These are phyloP conservation scores for Pestalotiopsis sp. DNA, from an alignment of 2,329 filamentous ascomycete genomes.

Conservation along the genomic window DNA sequence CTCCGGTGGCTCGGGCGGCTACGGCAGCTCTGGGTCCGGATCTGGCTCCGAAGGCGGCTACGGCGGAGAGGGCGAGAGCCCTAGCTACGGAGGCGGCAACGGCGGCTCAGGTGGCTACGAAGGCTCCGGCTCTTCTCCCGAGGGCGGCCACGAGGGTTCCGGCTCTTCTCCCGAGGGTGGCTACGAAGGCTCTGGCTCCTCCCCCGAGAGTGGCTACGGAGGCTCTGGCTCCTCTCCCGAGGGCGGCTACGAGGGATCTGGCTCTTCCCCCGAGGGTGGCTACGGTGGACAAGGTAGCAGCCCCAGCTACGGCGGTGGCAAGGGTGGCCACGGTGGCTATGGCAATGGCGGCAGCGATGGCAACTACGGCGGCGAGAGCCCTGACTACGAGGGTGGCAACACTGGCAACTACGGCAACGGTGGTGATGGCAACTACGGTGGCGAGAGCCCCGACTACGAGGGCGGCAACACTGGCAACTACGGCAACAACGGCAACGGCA, in stretches of 20 bases:
- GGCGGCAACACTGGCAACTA: not conserved
- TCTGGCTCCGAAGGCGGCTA: not conserved
- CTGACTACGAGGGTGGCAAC: too few relatives aligned
- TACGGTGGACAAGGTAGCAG: not conserved
- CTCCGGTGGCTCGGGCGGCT: not conserved
- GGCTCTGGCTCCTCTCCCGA: not conserved
- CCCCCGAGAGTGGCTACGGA: not conserved
- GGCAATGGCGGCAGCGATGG: not conserved
- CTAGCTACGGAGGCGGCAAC: not conserved
- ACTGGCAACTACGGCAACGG: too few relatives aligned
- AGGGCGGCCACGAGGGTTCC: too few relatives aligned
- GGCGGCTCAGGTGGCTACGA: not conserved
- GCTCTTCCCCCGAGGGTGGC: not conserved
- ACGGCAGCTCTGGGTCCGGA: not conserved
- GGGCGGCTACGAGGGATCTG: not conserved
- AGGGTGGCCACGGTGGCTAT: not conserved
- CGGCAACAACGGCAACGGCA: not conserved
- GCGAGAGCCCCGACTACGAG: not conserved
- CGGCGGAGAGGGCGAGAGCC: not conserved
- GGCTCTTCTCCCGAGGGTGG: too few relatives aligned
- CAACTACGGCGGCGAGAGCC: too few relatives aligned
- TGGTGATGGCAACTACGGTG: not conserved
- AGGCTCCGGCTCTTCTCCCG: too few relatives aligned
- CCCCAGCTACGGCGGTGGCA: not conserved
- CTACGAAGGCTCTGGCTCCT: not conserved